Evolutionary conservation across 345 rosid genomes (phyloP), one percentile per base, ranked within the genome.

Genomic region (Aquilaria yunnanensis): DNA sequence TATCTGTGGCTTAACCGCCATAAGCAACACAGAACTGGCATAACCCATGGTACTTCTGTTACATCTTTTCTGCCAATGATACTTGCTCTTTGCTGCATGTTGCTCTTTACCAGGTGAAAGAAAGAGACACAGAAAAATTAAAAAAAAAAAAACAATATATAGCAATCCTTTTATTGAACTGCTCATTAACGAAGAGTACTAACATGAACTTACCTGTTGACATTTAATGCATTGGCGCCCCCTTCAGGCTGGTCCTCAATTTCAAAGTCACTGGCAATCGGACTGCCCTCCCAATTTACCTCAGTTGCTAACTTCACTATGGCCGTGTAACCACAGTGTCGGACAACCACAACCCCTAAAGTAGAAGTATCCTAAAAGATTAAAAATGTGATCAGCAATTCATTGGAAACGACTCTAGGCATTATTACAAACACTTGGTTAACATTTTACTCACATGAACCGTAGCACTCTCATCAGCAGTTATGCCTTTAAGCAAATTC

Each of bases 381-480:
- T 49, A 67, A 62, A 72, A 13, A 46, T 47, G 61, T 73, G 48
- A 37, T 77, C 69, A 81, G 70, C 60, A 59, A 74, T 62, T 61
- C 66, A 68, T 52, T 14, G 31, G 59, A 74, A 75, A 68, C 37
- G 66, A 64, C 63, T 59, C 56, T 61, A 55, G 65, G 60, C 72
- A 55, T 56, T 32, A 57, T 4, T 47, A 54, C 47, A 73, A 73
- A 49, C 51, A 78, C 32, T 61, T 14, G 49, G 34, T 69, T 13
- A 60, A 69, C 32, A 41, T 32, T 56, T 55, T 41, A 78, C 87
- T 85, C 73, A 93, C 97, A 68, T 86, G 97, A 83, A 90, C 86
- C 54, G 92, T 81, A 32, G 92, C 97, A 78, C 92, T 93, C 75
- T 93, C 99, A 67, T 93, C 95, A 50, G 97, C 96, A 67, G 99